Base-by-base conservation (phyloP, 2,329 filamentous ascomycete genomes). In the Paraconiothyrium sp. region DNA sequence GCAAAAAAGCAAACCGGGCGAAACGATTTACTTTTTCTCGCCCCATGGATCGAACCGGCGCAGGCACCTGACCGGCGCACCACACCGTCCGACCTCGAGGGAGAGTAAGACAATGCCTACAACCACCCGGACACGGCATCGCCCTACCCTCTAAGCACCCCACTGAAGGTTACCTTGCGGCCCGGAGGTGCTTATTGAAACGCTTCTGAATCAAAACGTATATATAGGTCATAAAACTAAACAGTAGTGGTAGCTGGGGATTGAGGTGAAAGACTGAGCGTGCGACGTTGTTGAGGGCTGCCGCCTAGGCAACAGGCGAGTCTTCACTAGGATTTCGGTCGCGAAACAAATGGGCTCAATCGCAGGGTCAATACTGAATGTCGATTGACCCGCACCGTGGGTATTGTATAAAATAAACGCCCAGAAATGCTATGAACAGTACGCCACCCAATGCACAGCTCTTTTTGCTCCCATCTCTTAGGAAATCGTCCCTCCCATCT, bases 371-470 rank as follows among this genome's bases (percentile, higher is more conserved):
- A 24, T 4, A 41, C 6, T 37, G 11, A 20, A 22, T 13, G 43
- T 46, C 43, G 43, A 46, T 24, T 46, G 43, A 13, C 39, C 39
- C 39, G 8, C 9, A 44, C 11, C 10, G 22, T 10, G 43, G 43
- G 43, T 46, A 46, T 46, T 46, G 43, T 9, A 24, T 7, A 22
- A 46, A 7, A 35, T 35, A 16, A 54, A 56, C 54, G 54, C 54
- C 54, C 10, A 14, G 13, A 27, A 47, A 56, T 56, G 54, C 41
- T 56, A 22, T 37, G 32, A 47, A 41, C 32, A 20, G 8, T 56
- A 30, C 51, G 35, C 39, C 63, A 22, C 10, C 44, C 22, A 35
- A 61, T 63, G 69, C 64, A 67, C 66, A 66, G 63, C 67, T 60
- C 34, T 52, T 57, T n/a, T 57, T 54, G 47, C 51, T 60, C 62